A percentile compares a stretch with the other conserved stretches of the same genome.
Conservation (phyloP, 1,284 basidiomycete genomes). For the Ganoderma boninense region DNA sequence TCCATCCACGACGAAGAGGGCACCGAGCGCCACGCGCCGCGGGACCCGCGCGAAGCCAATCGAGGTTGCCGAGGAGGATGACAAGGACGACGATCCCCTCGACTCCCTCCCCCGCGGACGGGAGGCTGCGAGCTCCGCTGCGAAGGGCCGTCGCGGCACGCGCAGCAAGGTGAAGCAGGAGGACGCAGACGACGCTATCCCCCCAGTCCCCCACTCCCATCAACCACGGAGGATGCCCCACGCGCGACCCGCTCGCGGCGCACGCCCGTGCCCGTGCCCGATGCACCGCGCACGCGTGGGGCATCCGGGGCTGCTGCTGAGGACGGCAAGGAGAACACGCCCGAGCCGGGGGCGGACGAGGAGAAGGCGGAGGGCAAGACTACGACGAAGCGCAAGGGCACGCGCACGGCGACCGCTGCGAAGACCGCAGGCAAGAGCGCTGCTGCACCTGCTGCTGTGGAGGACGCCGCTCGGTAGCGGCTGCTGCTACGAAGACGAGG, state of each 20-base stretch:
- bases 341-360: conserved; percentile 40
- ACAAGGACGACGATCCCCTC: conserved; percentile 31
- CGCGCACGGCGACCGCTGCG: conserved; percentile 28
- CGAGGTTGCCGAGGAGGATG: conserved; percentile 30
- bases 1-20: conserved; percentile 14
- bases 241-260: conserved; percentile 27
- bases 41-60: conserved; percentile 31
- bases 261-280: conserved; percentile 28
- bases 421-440: conserved; percentile 27
- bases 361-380: conserved; percentile 24
- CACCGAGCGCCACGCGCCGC: conserved; percentile 25
- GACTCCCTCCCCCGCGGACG: conserved; percentile 31
- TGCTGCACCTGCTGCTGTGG: conserved; percentile 34
- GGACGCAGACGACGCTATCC: conserved; percentile 26
- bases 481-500: conserved; percentile 28
- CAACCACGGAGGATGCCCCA: conserved; percentile 8
- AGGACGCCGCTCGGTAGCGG: conserved; percentile 16
- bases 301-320: conserved; percentile 23
- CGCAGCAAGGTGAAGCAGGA: conserved; percentile 42
- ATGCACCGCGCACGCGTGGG: conserved; percentile 21
- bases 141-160: conserved; percentile 33
- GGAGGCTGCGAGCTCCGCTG: conserved; percentile 20
- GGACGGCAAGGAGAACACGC: conserved; percentile 52
- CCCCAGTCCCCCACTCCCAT: neutral
- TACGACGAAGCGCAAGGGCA: conserved; percentile 21